Evolutionary conservation across 192 early-diverging fungal species (phyloP), one percentile per base, ranked within the genome.

Genomic region (Linnemannia elongata): DNA sequence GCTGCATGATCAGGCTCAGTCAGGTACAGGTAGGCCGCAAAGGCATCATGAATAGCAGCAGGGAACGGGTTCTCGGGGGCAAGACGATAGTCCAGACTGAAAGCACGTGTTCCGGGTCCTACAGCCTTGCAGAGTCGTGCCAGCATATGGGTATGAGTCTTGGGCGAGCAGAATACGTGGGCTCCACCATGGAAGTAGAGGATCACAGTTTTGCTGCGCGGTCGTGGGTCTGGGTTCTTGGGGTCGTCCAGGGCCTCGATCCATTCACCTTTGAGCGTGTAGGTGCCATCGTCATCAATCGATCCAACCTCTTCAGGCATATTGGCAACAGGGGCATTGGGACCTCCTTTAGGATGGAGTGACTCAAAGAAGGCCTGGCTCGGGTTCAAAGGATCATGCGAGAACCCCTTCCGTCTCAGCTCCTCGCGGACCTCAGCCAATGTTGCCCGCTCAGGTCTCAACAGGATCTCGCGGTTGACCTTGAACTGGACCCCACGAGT

Each of bases 31-130:
- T 96, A 97, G 0, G 95, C 93, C 38, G 94, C 91, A 27, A 97
- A 85, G 57, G 94, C 93, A 89, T 98, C 97, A 69, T 95, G 91
- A 3, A 98, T 88, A 33, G 96, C 96, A 68, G 93, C 87, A 5
- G 97, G 97, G 80, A 96, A 98, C 18, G 94, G 92, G 38, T 92
- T 79, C 75, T 95, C 93, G 0, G 97, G 97, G 0, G 96, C 92
- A 27, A 98, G 85, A 12, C 97, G 90, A 85, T 98, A 98, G 76
- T 94, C 93, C 60, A 96, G 77, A 9, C 81, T 74, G 54, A 80
- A 80, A 20, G 70, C 57, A 30, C 79, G 54, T 9, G 79, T 74
- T 4, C 79, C 79, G 2, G 79, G 79, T 4, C 79, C 79, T 4
- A 80, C 55, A 9, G 60, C 72, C 24, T 54, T 52, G n/a, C 55